Evolutionary conservation across 192 early-diverging fungal species (phyloP).

Genomic region (Backusella morwellensis): DNA sequence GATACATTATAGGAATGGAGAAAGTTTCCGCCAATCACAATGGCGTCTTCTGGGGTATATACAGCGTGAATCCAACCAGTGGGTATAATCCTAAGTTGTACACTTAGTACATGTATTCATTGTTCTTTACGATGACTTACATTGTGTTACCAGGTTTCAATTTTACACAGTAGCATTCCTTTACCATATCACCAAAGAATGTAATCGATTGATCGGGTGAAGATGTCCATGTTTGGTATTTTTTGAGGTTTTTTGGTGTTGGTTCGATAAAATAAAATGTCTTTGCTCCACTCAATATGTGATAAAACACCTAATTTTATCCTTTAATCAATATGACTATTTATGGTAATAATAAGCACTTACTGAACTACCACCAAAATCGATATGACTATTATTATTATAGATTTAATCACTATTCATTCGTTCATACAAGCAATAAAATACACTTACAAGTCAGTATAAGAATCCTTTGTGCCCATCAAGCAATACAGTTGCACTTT

Average conservation of each 20-base stretch:
- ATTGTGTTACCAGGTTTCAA: conserved; percentile 82
- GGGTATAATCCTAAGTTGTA: conserved; percentile 71
- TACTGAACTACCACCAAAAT: conserved; percentile 78
- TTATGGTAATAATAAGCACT: neutral
- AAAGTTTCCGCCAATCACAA: conserved; percentile 96
- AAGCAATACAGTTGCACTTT: conserved; percentile 89
- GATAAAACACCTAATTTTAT: conserved; percentile 73
- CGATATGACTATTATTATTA: conserved; percentile 58
- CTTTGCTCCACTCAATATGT: conserved; percentile 83
- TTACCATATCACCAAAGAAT: conserved; percentile 85
- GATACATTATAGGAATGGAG: conserved; percentile 75
- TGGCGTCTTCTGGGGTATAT: conserved; percentile 79
- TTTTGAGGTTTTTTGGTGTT: conserved; percentile 78
- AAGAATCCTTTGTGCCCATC: conserved; percentile 90
- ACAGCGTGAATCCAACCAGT: conserved; percentile 98
- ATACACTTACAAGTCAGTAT: conserved; percentile 75
- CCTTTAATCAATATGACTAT: neutral
- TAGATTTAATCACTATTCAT: too few relatives aligned
- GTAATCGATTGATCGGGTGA: conserved; percentile 78
- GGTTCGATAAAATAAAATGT: conserved; percentile 89
- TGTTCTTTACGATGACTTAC: conserved; percentile 41
- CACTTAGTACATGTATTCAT: neutral
- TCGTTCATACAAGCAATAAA: too few relatives aligned
- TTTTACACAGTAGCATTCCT: conserved; percentile 74
- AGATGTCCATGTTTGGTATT: conserved; percentile 87